Conservation (phyloP, 352 stramenopile genomes). For the Phytophthora palmivora region DNA sequence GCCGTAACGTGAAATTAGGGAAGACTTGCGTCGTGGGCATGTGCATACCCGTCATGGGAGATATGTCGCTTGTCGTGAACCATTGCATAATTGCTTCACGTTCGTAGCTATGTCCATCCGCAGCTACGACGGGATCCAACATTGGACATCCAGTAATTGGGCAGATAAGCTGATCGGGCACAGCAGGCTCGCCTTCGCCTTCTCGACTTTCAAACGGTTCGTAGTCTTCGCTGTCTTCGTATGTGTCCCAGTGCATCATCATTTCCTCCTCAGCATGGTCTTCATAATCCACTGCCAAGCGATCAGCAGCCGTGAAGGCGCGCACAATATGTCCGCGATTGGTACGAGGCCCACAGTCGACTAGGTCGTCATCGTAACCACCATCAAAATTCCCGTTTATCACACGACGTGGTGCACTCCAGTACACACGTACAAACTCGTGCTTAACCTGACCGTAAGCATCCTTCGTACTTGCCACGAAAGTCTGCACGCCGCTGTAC, state of each 20-base stretch:
- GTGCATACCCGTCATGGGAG: slow-evolving; percentile 77
- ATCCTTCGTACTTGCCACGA: slow-evolving; percentile 47
- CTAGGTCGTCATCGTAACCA: slow-evolving; percentile 45
- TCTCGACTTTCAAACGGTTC: slow-evolving; percentile 16
- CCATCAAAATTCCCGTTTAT: slow-evolving; percentile 22
- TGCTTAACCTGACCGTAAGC: slow-evolving; percentile 52
- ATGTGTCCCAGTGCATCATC: slow-evolving; percentile 43
- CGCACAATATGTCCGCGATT: slow-evolving; percentile 60
- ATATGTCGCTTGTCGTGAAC: slow-evolving; percentile 89
- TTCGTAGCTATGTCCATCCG: slow-evolving; percentile 98
- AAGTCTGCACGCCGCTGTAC: slow-evolving; percentile 46
- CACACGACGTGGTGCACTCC: slow-evolving; percentile 31
- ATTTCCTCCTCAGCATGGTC: slow-evolving; percentile 38
- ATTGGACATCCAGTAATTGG: slow-evolving; percentile 96
- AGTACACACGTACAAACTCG: slow-evolving; percentile 66
- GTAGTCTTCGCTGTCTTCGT: slow-evolving; percentile 37
- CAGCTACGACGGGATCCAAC: slow-evolving; percentile 95
- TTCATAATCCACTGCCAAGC: slow-evolving; percentile 35
- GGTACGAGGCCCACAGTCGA: slow-evolving; percentile 52
- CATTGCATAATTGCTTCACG: slow-evolving; percentile 93
- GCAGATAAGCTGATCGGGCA: slow-evolving; percentile 82
- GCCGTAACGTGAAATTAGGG: slow-evolving; percentile 75
- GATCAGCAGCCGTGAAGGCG: slow-evolving; percentile 53
- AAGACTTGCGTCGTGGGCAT: slow-evolving; percentile 82
- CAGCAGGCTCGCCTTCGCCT: slow-evolving; percentile 33